phyloP scores from a whole-genome alignment of 2,329 filamentous ascomycete species.

The Fusarium sp. region DNA sequence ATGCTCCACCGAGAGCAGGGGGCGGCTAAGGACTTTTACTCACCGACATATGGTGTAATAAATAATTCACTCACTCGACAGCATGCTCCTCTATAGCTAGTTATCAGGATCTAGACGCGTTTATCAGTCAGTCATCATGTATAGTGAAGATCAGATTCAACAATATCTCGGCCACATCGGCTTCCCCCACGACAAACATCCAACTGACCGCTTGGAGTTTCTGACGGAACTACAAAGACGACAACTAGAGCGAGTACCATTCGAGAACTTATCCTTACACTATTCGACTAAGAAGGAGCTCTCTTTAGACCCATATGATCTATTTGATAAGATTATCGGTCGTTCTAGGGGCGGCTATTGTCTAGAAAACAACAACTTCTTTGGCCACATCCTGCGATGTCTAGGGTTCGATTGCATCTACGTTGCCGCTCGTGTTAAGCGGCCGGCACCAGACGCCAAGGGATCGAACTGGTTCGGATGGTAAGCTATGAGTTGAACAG shows the following conservation, averaged over 20 bases:
- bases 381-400: constrained; percentile 2
- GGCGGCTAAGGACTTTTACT: not conserved
- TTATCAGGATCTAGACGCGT: not conserved
- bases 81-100: not conserved
- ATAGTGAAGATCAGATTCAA: not conserved
- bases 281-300: constrained; percentile 12
- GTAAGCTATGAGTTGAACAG: not conserved
- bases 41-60: not conserved
- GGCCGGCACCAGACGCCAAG: not conserved
- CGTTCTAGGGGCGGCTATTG: constrained; percentile 20
- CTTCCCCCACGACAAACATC: not conserved
- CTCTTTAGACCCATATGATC: not conserved
- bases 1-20: not conserved
- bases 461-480: constrained; percentile 11
- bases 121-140: not conserved
- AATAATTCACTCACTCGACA: not conserved
- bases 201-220: not conserved
- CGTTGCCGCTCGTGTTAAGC: constrained; percentile 7
- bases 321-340: constrained; percentile 14
- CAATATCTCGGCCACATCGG: constrained; percentile 16
- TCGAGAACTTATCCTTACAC: constrained; percentile 22
- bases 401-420: constrained; percentile 12
- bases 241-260: constrained; percentile 18
- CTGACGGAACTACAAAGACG: constrained; percentile 13
- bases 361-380: constrained; percentile 24